Base-by-base conservation (phyloP, 1,139 yeast genomes). In the Zygotorulaspora mrakii region DNA sequence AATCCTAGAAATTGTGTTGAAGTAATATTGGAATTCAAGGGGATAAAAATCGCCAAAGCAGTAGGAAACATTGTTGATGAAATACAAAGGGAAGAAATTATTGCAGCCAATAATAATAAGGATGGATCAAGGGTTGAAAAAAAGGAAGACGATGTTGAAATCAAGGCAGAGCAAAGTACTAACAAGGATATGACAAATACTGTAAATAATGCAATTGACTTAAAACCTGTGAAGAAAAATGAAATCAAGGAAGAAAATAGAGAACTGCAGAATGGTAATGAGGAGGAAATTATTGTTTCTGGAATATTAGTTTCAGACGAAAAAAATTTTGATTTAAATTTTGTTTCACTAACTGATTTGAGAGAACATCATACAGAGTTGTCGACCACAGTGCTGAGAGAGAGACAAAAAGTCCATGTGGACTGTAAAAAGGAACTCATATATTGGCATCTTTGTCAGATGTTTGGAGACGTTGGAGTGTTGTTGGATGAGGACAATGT, bases 1-100 rank as follows among this genome's bases (percentile, higher is more conserved):
- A 91, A 88, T 52, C 99, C 99, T 2, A 77, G 86, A 56, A 91
- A 94, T 61, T 87, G 97, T 65, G 91, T 85, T 30, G 83, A 80
- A 40, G 72, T 91, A 27, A 74, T 73, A 30, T 71, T 91, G 17
- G 81, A 81, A 24, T 88, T 91, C 59, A 82, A 84, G 53, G 95
- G 96, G 5, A 71, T 80, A 39, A 88, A 86, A 56, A 69, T 87
- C 30, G 97, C 96, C 1, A 84, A 83, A 52, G 95, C 91, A 2
- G 70, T 85, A 51, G 96, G 96, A 0, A 67, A 76, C 13, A 71
- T 86, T 43, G 94, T 91, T 1, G 80, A 78, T 34, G 67, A 64
- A 17, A 59, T 60, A 33, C 57, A 59, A 17, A 67, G 55, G 33
- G 65, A 55, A 37, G 51, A 50, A 26, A 37, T 17, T 28, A 42